Percentiles rank a stretch among this genome's conserved stretches.
Evolutionary conservation across 176 grass and related monocot species (phyloP).

Genomic region (Zea luxurians): DNA sequence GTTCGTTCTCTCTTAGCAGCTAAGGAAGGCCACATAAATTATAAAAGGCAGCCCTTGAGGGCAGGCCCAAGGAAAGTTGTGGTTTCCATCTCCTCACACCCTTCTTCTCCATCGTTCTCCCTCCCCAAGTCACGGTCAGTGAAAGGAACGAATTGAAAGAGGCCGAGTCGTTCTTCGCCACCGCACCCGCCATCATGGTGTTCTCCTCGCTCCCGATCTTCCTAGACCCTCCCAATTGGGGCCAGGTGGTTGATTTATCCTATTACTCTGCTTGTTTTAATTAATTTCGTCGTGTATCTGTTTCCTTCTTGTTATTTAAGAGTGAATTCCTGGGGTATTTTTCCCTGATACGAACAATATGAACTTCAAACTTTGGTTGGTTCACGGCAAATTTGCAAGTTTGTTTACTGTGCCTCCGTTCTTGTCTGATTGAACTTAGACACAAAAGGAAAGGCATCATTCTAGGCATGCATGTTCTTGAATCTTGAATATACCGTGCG

Average conservation of each 20-base stretch:
- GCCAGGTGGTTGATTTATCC: constrained; percentile 54
- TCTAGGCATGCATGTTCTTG: constrained; percentile 28
- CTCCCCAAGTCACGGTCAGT: constrained; percentile 15
- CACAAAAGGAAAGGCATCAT: constrained; percentile 20
- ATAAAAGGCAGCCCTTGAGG: constrained; percentile 51
- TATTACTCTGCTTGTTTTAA: background rate
- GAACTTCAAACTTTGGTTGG: background rate
- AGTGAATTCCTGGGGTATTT: background rate
- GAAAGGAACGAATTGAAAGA: constrained; percentile 19
- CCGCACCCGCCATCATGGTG: constrained; percentile 55
- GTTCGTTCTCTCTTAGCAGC: constrained; percentile 53
- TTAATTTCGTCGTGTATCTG: background rate
- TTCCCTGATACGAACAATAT: background rate
- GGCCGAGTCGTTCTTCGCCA: background rate
- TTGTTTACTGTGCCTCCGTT: constrained; percentile 20
- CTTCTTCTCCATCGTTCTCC: constrained; percentile 1
- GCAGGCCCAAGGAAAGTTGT: constrained; percentile 33
- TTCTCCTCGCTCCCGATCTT: constrained; percentile 89
- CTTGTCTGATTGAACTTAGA: background rate
- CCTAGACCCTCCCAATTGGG: constrained; percentile 90
- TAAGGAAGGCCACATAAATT: constrained; percentile 64
- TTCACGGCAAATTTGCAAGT: constrained; percentile 12
- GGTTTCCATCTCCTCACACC: constrained; percentile 30
- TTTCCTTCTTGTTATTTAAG: background rate
- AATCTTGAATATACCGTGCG: constrained; percentile 70